Evolutionary conservation across 2,329 filamentous ascomycete species (phyloP).

Genomic region (Rhinocladiella mackenziei): DNA sequence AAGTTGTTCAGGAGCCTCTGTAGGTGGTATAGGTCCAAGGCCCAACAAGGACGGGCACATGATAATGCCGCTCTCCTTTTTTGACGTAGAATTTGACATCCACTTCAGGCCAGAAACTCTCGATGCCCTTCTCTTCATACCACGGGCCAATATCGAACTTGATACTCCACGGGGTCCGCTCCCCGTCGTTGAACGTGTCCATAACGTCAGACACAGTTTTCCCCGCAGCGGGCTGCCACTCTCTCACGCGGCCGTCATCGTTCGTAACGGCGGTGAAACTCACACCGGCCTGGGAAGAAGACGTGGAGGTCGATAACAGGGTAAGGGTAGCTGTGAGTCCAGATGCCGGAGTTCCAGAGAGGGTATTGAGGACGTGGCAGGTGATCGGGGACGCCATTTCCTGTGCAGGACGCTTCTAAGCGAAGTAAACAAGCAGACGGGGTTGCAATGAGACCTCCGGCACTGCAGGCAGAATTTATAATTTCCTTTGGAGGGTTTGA

Average conservation of each 20-base stretch:
- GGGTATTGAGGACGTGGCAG: slow-evolving; percentile 49
- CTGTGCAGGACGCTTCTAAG: neutral
- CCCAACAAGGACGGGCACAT: slow-evolving; percentile 49
- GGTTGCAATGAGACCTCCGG: neutral
- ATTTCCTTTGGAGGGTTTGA: neutral
- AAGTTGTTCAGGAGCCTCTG: slow-evolving; percentile 41
- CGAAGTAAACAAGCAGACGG: slow-evolving; percentile 4
- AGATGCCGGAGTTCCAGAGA: slow-evolving; percentile 43
- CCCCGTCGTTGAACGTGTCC: slow-evolving; percentile 29
- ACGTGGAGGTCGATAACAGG: slow-evolving; percentile 53
- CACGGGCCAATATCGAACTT: slow-evolving; percentile 45
- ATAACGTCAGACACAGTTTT: slow-evolving; percentile 27
- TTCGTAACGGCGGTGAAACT: slow-evolving; percentile 42
- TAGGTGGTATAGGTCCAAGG: slow-evolving; percentile 52
- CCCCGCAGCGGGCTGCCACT: slow-evolving; percentile 37
- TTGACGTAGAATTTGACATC: slow-evolving; percentile 50
- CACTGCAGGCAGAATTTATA: slow-evolving; percentile 1
- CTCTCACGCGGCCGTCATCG: slow-evolving; percentile 45
- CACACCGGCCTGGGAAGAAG: slow-evolving; percentile 21
- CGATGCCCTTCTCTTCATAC: slow-evolving; percentile 46
- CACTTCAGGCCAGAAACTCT: slow-evolving; percentile 50
- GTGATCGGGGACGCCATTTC: slow-evolving; percentile 41
- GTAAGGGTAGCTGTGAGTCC: slow-evolving; percentile 49
- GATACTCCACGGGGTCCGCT: slow-evolving; percentile 45
- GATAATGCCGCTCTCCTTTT: slow-evolving; percentile 47